phyloP scores from a whole-genome alignment of 371 early-diverging fungal species.

The Apophysomyces ossiformis region DNA sequence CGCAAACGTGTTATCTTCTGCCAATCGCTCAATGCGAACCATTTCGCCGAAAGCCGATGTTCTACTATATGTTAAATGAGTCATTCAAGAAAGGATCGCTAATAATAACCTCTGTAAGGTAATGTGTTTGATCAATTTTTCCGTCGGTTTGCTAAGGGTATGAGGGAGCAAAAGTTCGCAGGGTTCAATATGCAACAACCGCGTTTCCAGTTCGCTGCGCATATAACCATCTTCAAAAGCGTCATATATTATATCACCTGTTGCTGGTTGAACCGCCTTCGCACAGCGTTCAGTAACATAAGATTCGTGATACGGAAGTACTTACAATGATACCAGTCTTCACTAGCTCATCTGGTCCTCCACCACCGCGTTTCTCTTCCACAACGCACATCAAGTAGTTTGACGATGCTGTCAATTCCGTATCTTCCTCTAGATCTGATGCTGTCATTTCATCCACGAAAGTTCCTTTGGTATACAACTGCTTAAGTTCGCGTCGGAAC shows the following conservation, averaged over 20 bases:
- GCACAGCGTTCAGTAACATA: not conserved
- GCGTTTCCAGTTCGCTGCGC: slow-evolving; percentile 78
- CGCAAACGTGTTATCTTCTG: slow-evolving; percentile 39
- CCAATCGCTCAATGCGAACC: slow-evolving; percentile 67
- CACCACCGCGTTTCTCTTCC: slow-evolving; percentile 60
- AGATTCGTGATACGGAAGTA: slow-evolving; percentile 13
- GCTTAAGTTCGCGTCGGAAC: slow-evolving; percentile 74
- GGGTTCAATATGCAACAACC: slow-evolving; percentile 77
- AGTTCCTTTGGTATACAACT: slow-evolving; percentile 82
- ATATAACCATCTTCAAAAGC: slow-evolving; percentile 72
- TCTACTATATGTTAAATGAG: not conserved
- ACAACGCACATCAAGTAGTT: slow-evolving; percentile 62
- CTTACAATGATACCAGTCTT: slow-evolving; percentile 52
- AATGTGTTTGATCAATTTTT: slow-evolving; percentile 53
- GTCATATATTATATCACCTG: slow-evolving; percentile 81
- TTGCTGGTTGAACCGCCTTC: slow-evolving; percentile 69
- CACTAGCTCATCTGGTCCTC: slow-evolving; percentile 53
- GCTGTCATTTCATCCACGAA: slow-evolving; percentile 70
- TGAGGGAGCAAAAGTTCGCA: slow-evolving; percentile 75
- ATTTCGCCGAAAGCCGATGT: slow-evolving; percentile 29
- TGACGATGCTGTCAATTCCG: slow-evolving; percentile 15
- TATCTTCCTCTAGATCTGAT: slow-evolving; percentile 32
- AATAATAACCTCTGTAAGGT: slow-evolving; percentile 25
- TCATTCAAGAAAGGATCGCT: no score
- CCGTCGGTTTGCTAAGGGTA: slow-evolving; percentile 55